phyloP scores from a whole-genome alignment of 768 basidiomycete species.

The Ramaria sp. region DNA sequence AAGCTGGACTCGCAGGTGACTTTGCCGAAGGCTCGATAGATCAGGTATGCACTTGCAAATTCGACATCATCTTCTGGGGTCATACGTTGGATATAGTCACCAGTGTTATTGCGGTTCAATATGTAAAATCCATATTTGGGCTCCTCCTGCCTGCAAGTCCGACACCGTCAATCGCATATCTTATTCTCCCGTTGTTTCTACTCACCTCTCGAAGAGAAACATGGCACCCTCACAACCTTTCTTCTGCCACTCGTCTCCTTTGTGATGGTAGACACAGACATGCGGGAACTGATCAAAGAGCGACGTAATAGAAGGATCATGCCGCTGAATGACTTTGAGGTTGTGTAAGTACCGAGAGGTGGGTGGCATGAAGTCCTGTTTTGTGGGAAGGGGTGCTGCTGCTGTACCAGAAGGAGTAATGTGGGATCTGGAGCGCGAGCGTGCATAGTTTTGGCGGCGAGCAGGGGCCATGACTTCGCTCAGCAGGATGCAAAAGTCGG shows the following conservation, averaged over 20 bases:
- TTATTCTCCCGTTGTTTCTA: conserved; percentile 10
- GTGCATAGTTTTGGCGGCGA: conserved; percentile 6
- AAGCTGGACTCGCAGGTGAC: conserved; percentile 31
- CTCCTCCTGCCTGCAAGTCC: conserved; percentile 46
- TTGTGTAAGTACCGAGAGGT: conserved; percentile 62
- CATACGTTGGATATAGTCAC: conserved; percentile 64
- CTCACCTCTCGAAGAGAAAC: conserved; percentile 79
- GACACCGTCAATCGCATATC: too few species aligned
- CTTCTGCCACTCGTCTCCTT: conserved; percentile 64
- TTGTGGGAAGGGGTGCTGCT: background rate
- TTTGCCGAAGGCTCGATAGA: conserved; percentile 64
- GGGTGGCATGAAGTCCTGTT: conserved; percentile 37
- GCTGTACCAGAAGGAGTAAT: background rate
- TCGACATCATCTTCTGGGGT: conserved; percentile 72
- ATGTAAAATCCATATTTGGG: conserved; percentile 81
- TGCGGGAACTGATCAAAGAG: conserved; percentile 86
- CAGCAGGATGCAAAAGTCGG: background rate
- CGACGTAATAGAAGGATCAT: conserved; percentile 68
- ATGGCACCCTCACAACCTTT: conserved; percentile 80
- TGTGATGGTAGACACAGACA: conserved; percentile 72
- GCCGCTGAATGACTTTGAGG: conserved; percentile 66
- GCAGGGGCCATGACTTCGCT: conserved; percentile 2
- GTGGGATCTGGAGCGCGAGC: background rate
- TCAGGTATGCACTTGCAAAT: conserved; percentile 51
- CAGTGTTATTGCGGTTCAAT: conserved; percentile 69